A percentile compares a stretch with the other conserved stretches of the same genome.
These are phyloP conservation scores for Candida rishiriensis DNA, from an alignment of 805 yeast species.

Conservation along the genomic window DNA sequence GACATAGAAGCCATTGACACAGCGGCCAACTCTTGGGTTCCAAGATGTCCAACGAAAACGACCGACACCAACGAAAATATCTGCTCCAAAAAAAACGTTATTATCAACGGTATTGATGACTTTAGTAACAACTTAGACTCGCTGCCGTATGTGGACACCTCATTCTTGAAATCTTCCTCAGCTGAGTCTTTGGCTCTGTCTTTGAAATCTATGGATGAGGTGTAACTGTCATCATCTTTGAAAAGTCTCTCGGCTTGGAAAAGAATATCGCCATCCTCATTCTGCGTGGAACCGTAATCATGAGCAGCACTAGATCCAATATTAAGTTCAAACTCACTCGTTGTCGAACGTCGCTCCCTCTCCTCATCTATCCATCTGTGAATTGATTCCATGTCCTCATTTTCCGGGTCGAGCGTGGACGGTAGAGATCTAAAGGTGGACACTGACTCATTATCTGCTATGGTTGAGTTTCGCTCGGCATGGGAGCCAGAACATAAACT, in stretches of 20 bases:
- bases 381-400: slow-evolving; percentile 30
- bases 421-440: slow-evolving; percentile 33
- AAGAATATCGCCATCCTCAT: slow-evolving; percentile 18
- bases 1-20: slow-evolving; percentile 76
- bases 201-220: slow-evolving; percentile 5
- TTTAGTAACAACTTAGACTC: slow-evolving; percentile 34
- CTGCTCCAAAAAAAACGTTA: slow-evolving; percentile 61
- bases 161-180: slow-evolving; percentile 31
- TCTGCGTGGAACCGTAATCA: slow-evolving; percentile 18
- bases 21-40: slow-evolving; percentile 69
- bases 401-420: slow-evolving; percentile 30
- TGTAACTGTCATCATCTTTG: slow-evolving; percentile 16
- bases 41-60: slow-evolving; percentile 72
- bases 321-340: slow-evolving; percentile 12
- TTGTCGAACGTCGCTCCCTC: slow-evolving; percentile 28
- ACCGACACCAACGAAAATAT: slow-evolving; percentile 68
- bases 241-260: slow-evolving; percentile 24
- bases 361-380: slow-evolving; percentile 35
- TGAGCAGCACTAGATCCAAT: slow-evolving; percentile 1
- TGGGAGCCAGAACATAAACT: slow-evolving; percentile 30
- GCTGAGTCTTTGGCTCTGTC: slow-evolving; percentile 9
- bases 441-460: slow-evolving; percentile 27
- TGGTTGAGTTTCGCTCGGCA: slow-evolving; percentile 20
- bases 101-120: slow-evolving; percentile 52
- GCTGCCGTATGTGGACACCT: slow-evolving; percentile 16